phyloP scores from a whole-genome alignment of 2,329 filamentous ascomycete genomes.

The Acrodontium crateriforme region DNA sequence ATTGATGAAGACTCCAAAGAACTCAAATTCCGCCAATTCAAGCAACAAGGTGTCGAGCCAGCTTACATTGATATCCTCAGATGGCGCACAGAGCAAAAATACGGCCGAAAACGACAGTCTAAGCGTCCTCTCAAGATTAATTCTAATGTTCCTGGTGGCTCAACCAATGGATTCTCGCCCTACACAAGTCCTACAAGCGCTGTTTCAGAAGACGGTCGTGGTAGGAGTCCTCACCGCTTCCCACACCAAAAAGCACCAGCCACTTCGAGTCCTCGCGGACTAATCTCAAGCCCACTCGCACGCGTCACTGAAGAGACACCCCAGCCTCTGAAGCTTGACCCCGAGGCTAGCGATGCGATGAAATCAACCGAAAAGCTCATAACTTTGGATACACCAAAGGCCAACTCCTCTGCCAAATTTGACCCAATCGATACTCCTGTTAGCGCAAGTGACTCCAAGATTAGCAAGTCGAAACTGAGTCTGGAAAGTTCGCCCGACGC shows the following conservation, averaged over 20 bases:
- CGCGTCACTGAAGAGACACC: conserved; percentile 57
- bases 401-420: conserved; percentile 8
- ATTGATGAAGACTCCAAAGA: conserved; percentile 88
- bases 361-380: conserved; percentile 30
- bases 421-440: conserved; percentile 24
- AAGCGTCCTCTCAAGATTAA: conserved; percentile 34
- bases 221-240: conserved; percentile 57
- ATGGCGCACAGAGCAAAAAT: conserved; percentile 92
- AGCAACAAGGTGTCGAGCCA: conserved; percentile 75
- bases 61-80: conserved; percentile 87
- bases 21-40: conserved; percentile 86
- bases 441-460: conserved; percentile 11
- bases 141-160: conserved; percentile 39
- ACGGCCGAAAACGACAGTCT: conserved; percentile 46
- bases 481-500: conserved; percentile 23
- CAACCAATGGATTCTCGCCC: conserved; percentile 37
- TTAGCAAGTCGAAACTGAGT: conserved; percentile 5
- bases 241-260: conserved; percentile 44
- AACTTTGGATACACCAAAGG: conserved; percentile 17
- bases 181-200: conserved; percentile 52
- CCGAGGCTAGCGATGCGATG: conserved; percentile 14
- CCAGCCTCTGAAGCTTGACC: conserved; percentile 23
- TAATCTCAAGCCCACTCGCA: conserved; percentile 58
- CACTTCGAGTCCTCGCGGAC: conserved; percentile 52
- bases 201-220: conserved; percentile 46